A percentile compares a stretch with the other conserved stretches of the same genome.
Evolutionary conservation across 2,329 filamentous ascomycete genomes (phyloP).

Genomic region (Aspergillus pseudoterreus): DNA sequence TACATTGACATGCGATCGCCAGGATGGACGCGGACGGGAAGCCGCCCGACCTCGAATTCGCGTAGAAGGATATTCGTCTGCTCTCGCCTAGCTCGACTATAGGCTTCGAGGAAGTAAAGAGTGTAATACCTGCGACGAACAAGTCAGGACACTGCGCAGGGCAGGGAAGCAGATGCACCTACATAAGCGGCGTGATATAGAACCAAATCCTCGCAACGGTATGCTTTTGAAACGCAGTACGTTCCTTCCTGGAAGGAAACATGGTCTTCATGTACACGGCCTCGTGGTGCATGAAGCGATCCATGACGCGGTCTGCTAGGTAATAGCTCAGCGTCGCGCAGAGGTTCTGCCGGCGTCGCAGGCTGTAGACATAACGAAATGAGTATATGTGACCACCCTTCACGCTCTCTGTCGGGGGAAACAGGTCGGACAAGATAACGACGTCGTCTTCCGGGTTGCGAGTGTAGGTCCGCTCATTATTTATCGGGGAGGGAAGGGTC

Average conservation of each 20-base stretch:
- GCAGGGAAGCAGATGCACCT: slow-evolving; percentile 11
- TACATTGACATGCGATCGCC: slow-evolving; percentile 34
- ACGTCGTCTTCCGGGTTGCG: slow-evolving; percentile 42
- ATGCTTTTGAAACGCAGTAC: slow-evolving; percentile 30
- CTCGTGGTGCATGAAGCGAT: slow-evolving; percentile 34
- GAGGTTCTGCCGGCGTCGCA: slow-evolving; percentile 35
- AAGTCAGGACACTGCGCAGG: background rate
- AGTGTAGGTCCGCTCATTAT: slow-evolving; percentile 34
- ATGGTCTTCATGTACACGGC: slow-evolving; percentile 26
- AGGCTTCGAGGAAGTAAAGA: slow-evolving; percentile 41
- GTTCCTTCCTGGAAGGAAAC: slow-evolving; percentile 32
- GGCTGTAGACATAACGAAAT: slow-evolving; percentile 37
- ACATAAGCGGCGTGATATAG: slow-evolving; percentile 41
- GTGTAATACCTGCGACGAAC: slow-evolving; percentile 34
- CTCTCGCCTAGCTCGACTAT: slow-evolving; percentile 34
- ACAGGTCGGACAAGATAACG: slow-evolving; percentile 41
- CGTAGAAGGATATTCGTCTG: slow-evolving; percentile 35
- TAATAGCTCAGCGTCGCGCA: slow-evolving; percentile 39
- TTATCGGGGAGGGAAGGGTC: slow-evolving; percentile 38
- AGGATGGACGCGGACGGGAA: slow-evolving; percentile 35
- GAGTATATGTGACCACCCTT: slow-evolving; percentile 38
- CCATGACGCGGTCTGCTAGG: slow-evolving; percentile 40
- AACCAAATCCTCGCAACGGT: slow-evolving; percentile 34
- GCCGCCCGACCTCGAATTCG: slow-evolving; percentile 36
- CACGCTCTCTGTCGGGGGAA: slow-evolving; percentile 35